A percentile compares a stretch with the other conserved stretches of the same genome.
Evolutionary conservation across 2,329 filamentous ascomycete genomes (phyloP).

Genomic region (Colletotrichum gigasporum): DNA sequence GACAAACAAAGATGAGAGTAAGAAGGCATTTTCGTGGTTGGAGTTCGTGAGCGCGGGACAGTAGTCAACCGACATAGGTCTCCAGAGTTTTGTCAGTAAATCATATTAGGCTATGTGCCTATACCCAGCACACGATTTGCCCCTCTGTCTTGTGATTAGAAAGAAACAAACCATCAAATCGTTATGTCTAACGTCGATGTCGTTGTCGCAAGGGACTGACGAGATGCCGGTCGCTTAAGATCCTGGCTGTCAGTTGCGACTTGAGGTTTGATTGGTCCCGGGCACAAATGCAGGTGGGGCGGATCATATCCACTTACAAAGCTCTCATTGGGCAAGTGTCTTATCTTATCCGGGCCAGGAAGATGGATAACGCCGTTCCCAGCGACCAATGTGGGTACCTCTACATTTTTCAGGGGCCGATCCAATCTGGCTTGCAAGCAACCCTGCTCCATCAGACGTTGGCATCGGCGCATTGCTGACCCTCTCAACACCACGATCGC

Average conservation of each 20-base stretch:
- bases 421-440: slow-evolving; percentile 12
- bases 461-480: slow-evolving; percentile 15
- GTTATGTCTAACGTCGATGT: too few species aligned
- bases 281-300: background rate
- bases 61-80: background rate
- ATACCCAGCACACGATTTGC: background rate
- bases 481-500: slow-evolving; percentile 17
- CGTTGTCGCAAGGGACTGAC: too few species aligned
- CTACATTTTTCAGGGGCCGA: slow-evolving; percentile 9
- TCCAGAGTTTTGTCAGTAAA: background rate
- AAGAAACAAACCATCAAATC: too few species aligned
- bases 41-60: slow-evolving; percentile 3
- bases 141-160: too few species aligned
- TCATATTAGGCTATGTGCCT: background rate
- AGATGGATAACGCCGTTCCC: slow-evolving; percentile 5
- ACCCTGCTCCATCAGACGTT: slow-evolving; percentile 27
- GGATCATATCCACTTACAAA: background rate
- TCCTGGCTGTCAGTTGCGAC: background rate
- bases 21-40: background rate
- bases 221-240: too few species aligned
- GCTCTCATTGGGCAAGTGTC: background rate
- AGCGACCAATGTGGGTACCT: slow-evolving; percentile 1
- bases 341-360: slow-evolving; percentile 8
- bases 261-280: background rate
- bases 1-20: background rate